Percentiles rank a stretch among this genome's conserved stretches.
phyloP scores from a whole-genome alignment of 306 rosid genomes.

The Vigna trinervia region DNA sequence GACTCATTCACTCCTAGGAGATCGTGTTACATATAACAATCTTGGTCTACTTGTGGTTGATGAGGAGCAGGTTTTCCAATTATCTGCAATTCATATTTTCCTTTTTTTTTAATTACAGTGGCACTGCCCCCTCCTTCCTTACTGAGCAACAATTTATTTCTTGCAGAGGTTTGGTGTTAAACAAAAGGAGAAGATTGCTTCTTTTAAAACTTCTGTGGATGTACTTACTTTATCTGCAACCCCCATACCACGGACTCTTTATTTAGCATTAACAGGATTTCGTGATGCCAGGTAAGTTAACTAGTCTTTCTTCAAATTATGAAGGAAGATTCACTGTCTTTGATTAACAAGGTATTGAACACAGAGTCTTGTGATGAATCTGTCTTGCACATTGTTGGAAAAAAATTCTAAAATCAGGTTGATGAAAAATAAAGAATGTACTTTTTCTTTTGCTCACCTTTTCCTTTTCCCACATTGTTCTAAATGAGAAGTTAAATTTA shows the following conservation, averaged over 20 bases:
- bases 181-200: constrained; percentile 95
- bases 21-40: constrained; percentile 84
- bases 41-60: constrained; percentile 95
- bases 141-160: constrained; percentile 41
- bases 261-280: constrained; percentile 94
- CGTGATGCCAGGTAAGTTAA: constrained; percentile 99
- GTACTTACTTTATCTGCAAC: constrained; percentile 97
- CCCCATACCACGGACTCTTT: constrained; percentile 94
- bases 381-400: constrained; percentile 23
- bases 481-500: neutral
- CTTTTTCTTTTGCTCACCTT: neutral
- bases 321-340: neutral
- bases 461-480: neutral
- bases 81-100: constrained; percentile 42
- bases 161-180: constrained; percentile 95
- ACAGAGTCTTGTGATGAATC: neutral
- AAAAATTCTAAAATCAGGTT: constrained; percentile 21
- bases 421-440: constrained; percentile 19
- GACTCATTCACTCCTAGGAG: constrained; percentile 96
- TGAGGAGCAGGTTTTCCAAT: constrained; percentile 85
- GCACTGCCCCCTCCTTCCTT: constrained; percentile 26
- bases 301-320: constrained; percentile 36
- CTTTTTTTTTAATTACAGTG: constrained; percentile 31
- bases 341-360: constrained; percentile 22
- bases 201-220: constrained; percentile 91